Evolutionary conservation across 2,329 filamentous ascomycete genomes (phyloP).

Genomic region (Helotiales sp.): DNA sequence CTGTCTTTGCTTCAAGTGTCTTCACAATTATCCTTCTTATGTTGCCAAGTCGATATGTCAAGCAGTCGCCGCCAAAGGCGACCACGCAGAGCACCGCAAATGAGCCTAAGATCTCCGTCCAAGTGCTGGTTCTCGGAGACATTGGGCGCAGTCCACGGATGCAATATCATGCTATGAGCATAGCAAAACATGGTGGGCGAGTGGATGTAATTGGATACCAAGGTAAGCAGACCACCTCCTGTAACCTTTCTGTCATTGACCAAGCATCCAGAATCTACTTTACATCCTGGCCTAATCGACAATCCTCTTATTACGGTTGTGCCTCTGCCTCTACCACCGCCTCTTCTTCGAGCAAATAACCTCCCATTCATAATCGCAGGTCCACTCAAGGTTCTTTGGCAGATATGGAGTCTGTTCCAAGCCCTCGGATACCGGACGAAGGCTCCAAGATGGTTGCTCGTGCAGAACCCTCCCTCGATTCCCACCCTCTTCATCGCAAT

Average conservation of each 20-base stretch:
- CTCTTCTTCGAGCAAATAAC: slow-evolving; percentile 68
- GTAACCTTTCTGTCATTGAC: slow-evolving; percentile 12
- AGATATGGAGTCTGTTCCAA: slow-evolving; percentile 72
- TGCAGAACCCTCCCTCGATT: slow-evolving; percentile 95
- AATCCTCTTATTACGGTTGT: slow-evolving; percentile 74
- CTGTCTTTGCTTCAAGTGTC: slow-evolving; percentile 41
- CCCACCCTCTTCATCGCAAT: slow-evolving; percentile 82
- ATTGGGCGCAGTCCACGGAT: slow-evolving; percentile 96
- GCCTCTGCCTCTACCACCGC: slow-evolving; percentile 70
- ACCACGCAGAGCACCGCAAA: slow-evolving; percentile 35
- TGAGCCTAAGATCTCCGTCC: slow-evolving; percentile 58
- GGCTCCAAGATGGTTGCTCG: slow-evolving; percentile 83
- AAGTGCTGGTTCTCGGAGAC: slow-evolving; percentile 91
- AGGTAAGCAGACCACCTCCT: slow-evolving; percentile 53
- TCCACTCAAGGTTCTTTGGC: slow-evolving; percentile 85
- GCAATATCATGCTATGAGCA: slow-evolving; percentile 96
- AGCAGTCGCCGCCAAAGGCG: slow-evolving; percentile 42
- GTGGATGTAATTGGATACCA: slow-evolving; percentile 90
- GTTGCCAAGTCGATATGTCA: slow-evolving; percentile 47
- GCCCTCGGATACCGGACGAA: slow-evolving; percentile 75
- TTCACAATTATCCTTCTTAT: slow-evolving; percentile 43
- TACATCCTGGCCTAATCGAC: slow-evolving; percentile 76
- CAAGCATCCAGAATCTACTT: slow-evolving; percentile 67
- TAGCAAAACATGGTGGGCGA: slow-evolving; percentile 78
- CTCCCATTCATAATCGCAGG: slow-evolving; percentile 78